phyloP scores from a whole-genome alignment of 225 moss, liverwort and hornwort genomes.

The Ulota crispa region DNA sequence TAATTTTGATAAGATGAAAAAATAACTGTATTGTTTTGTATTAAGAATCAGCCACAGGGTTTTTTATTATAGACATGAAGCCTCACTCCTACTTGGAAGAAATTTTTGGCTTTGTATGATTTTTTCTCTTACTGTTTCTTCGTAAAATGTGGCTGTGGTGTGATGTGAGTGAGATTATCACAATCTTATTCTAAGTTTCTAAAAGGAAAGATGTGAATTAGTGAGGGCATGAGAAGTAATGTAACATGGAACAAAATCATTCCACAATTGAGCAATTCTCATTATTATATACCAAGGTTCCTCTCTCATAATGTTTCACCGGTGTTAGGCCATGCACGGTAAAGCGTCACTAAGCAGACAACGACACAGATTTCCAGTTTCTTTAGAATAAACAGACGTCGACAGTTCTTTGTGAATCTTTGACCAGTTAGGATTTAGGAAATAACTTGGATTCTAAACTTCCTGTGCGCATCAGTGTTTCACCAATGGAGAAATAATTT shows the following conservation, averaged over 20 bases:
- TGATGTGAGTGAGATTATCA: background rate
- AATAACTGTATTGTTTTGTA: no score
- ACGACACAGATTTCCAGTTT: background rate
- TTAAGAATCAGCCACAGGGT: no score
- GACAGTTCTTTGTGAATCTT: background rate
- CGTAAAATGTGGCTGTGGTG: background rate
- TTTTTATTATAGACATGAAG: no score
- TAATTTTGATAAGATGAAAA: no score
- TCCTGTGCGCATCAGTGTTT: background rate
- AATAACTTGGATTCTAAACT: background rate
- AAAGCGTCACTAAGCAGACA: background rate
- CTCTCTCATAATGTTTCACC: background rate
- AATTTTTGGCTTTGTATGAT: background rate
- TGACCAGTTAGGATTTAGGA: background rate
- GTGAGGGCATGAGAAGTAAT: background rate
- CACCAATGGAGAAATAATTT: background rate
- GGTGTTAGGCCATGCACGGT: background rate
- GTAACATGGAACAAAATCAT: background rate
- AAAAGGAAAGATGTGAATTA: background rate
- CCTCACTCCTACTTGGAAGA: background rate
- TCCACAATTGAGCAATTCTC: background rate
- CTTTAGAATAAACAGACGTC: background rate
- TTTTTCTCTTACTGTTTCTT: background rate
- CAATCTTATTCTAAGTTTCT: background rate
- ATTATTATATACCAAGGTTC: background rate